Conservation (phyloP, 2,329 filamentous ascomycete genomes). For the Fusarium napiforme region DNA sequence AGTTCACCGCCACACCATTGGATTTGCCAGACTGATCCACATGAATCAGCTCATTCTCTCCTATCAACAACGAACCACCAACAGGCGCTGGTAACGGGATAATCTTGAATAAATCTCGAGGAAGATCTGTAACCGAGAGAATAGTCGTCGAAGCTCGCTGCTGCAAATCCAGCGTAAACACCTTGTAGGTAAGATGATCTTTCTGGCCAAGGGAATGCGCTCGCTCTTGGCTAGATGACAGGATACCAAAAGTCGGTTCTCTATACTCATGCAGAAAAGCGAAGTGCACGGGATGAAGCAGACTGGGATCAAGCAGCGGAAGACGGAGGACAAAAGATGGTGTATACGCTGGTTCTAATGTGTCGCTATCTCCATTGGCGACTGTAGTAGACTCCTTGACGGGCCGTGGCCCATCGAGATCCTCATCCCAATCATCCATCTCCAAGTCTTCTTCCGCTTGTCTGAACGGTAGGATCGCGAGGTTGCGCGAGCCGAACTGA, state of each 20-base stretch:
- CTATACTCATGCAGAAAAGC: slow-evolving; percentile 96
- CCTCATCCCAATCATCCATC: slow-evolving; percentile 91
- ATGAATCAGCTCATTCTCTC: slow-evolving; percentile 91
- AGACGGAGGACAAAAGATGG: slow-evolving; percentile 94
- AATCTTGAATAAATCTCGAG: slow-evolving; percentile 86
- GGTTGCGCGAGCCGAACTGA: slow-evolving; percentile 87
- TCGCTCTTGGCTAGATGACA: slow-evolving; percentile 79
- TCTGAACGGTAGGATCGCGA: slow-evolving; percentile 94
- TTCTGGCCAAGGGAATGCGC: slow-evolving; percentile 85
- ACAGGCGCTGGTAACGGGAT: slow-evolving; percentile 86
- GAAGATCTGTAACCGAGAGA: slow-evolving; percentile 84
- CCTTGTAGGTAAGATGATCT: slow-evolving; percentile 89
- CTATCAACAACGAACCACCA: slow-evolving; percentile 87
- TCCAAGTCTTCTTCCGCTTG: slow-evolving; percentile 87
- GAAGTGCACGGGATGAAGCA: slow-evolving; percentile 90
- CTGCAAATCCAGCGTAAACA: slow-evolving; percentile 94
- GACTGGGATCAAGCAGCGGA: slow-evolving; percentile 84
- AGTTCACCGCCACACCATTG: slow-evolving; percentile 91
- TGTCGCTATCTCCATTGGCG: slow-evolving; percentile 51
- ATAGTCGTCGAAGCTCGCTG: slow-evolving; percentile 94
- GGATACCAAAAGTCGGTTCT: slow-evolving; percentile 95
- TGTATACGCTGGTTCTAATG: slow-evolving; percentile 76
- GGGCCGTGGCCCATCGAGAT: slow-evolving; percentile 75
- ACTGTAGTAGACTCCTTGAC: slow-evolving; percentile 55
- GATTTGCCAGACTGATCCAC: slow-evolving; percentile 95